phyloP scores from a whole-genome alignment of 495 filamentous ascomycete genomes.

The Aspergillus coremiiformis region DNA sequence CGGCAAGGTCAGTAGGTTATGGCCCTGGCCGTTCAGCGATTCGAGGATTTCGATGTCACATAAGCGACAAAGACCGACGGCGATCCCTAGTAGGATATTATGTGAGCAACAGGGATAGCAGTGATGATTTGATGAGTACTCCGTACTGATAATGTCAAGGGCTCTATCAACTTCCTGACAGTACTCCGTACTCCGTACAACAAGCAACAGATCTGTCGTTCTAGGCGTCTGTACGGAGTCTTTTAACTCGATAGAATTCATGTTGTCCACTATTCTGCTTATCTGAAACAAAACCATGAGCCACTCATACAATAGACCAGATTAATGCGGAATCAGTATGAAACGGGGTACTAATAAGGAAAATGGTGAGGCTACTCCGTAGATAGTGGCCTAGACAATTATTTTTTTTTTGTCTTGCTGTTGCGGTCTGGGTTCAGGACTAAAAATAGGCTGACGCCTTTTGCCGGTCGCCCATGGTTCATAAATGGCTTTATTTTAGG shows the following conservation, averaged over 20 bases:
- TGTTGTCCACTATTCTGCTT: background rate
- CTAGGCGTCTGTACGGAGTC: background rate
- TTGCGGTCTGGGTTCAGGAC: background rate
- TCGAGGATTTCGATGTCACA: slow-evolving; percentile 39
- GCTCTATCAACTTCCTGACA: background rate
- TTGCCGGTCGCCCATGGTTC: slow-evolving; percentile 2
- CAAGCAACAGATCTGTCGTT: background rate
- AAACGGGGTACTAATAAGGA: background rate
- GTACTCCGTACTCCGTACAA: no score
- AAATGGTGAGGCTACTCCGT: background rate
- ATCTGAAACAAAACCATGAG: background rate
- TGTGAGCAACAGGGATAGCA: background rate
- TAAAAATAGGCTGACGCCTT: slow-evolving; percentile 1
- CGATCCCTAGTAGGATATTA: no score
- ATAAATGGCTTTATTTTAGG: background rate
- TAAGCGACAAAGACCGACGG: slow-evolving; percentile 34
- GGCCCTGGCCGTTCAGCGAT: slow-evolving; percentile 32
- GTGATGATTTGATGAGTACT: background rate
- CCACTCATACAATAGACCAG: background rate
- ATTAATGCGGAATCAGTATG: background rate
- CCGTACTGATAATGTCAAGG: background rate
- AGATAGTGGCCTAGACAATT: background rate
- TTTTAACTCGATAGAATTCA: background rate
- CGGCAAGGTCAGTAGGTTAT: slow-evolving; percentile 16
- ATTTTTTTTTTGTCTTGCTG: no score